Conservation (phyloP, 2,329 filamentous ascomycete genomes). For the Epichloe elymi region DNA sequence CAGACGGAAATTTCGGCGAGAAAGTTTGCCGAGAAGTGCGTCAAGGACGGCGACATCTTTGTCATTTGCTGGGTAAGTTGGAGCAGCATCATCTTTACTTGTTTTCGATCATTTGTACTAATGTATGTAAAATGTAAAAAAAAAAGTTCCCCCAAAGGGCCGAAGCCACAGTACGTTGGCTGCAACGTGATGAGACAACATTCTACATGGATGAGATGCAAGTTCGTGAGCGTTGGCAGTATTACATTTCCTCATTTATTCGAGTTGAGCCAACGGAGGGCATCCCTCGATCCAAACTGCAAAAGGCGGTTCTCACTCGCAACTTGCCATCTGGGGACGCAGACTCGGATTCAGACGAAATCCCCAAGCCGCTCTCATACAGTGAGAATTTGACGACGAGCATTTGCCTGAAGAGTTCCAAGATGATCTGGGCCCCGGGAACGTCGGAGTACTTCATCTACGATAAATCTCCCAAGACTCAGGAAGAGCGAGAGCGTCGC, state of each 20-base stretch:
- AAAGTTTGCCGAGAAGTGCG: conserved; percentile 82
- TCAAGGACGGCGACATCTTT: conserved; percentile 88
- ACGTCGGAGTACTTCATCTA: conserved; percentile 62
- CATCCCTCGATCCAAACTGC: conserved; percentile 49
- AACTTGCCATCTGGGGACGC: conserved; percentile 53
- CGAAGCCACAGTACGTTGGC: conserved; percentile 59
- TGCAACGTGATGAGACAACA: conserved; percentile 56
- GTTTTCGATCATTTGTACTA: conserved; percentile 13
- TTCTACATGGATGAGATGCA: conserved; percentile 86
- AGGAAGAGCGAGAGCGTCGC: conserved; percentile 45
- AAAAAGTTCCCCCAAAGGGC: conserved; percentile 51
- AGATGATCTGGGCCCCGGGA: conserved; percentile 61
- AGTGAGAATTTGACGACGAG: conserved; percentile 57
- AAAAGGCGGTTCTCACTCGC: conserved; percentile 56
- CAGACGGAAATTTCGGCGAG: conserved; percentile 81
- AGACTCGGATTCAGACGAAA: conserved; percentile 49
- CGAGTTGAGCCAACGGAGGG: conserved; percentile 81
- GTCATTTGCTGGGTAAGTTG: conserved; percentile 75
- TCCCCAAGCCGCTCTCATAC: conserved; percentile 47
- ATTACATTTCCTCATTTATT: conserved; percentile 87
- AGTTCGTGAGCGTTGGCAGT: conserved; percentile 74
- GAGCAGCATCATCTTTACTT: not conserved
- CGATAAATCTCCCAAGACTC: conserved; percentile 53
- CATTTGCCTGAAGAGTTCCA: conserved; percentile 66
- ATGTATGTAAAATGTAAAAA: conserved; percentile 12